Conservation (phyloP, 1,139 yeast species). For the Groenewaldozyma sp. region DNA sequence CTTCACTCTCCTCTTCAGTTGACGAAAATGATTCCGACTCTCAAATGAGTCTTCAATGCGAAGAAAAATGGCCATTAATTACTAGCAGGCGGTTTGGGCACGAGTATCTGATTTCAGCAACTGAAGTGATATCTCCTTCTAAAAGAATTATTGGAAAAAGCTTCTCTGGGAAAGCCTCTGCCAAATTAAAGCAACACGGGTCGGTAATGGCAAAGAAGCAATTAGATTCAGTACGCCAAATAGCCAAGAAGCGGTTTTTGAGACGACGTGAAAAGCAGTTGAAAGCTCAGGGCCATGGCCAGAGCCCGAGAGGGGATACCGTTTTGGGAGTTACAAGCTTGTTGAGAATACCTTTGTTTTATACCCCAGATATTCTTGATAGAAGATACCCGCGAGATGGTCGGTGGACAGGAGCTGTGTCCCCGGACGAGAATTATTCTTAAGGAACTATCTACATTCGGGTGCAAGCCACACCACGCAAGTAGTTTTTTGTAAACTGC, state of each 20-base stretch:
- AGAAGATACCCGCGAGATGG: constrained; percentile 8
- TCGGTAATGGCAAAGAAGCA: neutral
- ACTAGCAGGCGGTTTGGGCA: too few species aligned
- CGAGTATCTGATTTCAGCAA: too few species aligned
- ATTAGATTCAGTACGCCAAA: too few species aligned
- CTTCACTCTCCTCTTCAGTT: too few species aligned
- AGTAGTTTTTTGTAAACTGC: too few species aligned
- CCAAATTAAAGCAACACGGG: too few species aligned
- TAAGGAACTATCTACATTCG: too few species aligned
- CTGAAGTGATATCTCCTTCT: too few species aligned
- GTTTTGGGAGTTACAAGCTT: neutral
- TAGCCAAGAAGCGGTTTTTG: neutral
- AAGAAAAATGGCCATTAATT: neutral
- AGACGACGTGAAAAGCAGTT: too few species aligned
- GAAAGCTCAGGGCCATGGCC: neutral
- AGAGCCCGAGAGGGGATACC: neutral
- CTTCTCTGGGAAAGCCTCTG: too few species aligned
- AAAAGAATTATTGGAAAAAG: neutral
- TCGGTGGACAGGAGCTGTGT: constrained; percentile 1
- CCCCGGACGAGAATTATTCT: neutral
- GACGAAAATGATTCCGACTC: neutral
- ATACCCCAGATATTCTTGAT: constrained; percentile 11
- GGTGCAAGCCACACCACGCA: neutral
- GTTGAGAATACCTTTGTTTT: neutral
- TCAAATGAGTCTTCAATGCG: neutral